Evolutionary conservation across 768 basidiomycete genomes (phyloP).

Genomic region (Russula foetens): DNA sequence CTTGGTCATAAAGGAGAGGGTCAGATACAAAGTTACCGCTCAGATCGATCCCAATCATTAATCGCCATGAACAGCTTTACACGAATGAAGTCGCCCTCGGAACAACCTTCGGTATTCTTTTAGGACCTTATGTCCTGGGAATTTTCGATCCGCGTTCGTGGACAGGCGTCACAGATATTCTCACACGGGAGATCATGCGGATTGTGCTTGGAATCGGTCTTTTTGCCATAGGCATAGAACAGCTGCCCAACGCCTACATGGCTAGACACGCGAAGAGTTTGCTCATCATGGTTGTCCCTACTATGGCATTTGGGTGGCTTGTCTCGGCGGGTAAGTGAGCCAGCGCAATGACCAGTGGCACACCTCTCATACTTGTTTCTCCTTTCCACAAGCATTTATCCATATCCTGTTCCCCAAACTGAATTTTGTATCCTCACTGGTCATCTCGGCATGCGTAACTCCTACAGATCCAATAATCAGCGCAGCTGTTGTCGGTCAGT

Average conservation of each 20-base stretch:
- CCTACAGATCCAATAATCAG: conserved; percentile 95
- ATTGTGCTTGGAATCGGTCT: conserved; percentile 86
- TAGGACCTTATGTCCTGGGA: conserved; percentile 65
- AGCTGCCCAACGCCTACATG: conserved; percentile 83
- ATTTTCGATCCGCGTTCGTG: conserved; percentile 75
- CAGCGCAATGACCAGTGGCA: neutral
- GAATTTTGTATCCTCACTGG: conserved; percentile 66
- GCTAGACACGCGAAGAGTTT: conserved; percentile 66
- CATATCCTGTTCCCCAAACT: conserved; percentile 65
- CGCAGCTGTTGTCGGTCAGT: conserved; percentile 65
- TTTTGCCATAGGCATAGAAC: conserved; percentile 92
- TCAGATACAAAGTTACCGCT: conserved; percentile 24
- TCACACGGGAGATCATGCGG: conserved; percentile 87
- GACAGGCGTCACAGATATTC: conserved; percentile 41
- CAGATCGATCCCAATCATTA: neutral
- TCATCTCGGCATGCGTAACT: conserved; percentile 83
- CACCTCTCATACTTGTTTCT: neutral
- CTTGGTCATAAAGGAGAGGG: conserved; percentile 78
- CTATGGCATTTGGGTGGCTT: conserved; percentile 83
- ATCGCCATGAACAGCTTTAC: conserved; percentile 45
- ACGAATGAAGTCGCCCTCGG: conserved; percentile 94
- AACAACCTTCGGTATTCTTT: conserved; percentile 54
- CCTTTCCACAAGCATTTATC: conserved; percentile 43
- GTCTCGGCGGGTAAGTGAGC: conserved; percentile 50
- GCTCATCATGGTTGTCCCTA: conserved; percentile 64